Percentiles rank a stretch among this genome's conserved stretches.
Evolutionary conservation across 176 grass and related monocot species (phyloP).

Genomic region (Oryza australiensis): DNA sequence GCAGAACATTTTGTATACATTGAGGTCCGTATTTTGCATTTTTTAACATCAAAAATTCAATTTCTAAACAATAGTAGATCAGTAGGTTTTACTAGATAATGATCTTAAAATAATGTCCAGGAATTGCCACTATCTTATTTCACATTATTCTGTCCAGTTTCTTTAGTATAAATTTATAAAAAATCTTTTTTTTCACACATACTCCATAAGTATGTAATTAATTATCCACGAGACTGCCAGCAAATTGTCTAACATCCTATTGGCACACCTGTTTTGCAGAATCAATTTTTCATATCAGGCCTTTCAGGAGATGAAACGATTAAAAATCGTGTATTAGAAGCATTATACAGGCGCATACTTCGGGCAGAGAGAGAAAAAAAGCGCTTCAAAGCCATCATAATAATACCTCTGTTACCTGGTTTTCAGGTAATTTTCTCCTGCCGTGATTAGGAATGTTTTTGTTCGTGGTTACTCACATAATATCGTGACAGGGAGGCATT

Average conservation of each 20-base stretch:
- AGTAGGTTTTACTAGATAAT: conserved; percentile 14
- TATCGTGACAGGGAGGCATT: conserved; percentile 81
- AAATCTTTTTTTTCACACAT: not conserved
- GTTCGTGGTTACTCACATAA: conserved; percentile 19
- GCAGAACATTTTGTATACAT: conserved; percentile 97
- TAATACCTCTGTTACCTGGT: conserved; percentile 95
- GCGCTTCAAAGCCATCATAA: conserved; percentile 73
- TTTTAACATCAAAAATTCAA: conserved; percentile 11
- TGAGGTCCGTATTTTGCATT: conserved; percentile 52
- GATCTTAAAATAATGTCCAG: conserved; percentile 2
- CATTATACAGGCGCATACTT: conserved; percentile 83
- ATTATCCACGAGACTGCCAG: not conserved
- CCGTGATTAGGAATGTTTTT: conserved; percentile 16
- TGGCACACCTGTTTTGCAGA: conserved; percentile 51
- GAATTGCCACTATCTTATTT: conserved; percentile 24
- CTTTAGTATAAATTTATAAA: not conserved
- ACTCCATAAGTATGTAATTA: not conserved
- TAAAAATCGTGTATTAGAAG: conserved; percentile 93
- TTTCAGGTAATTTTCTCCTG: conserved; percentile 70
- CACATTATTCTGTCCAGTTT: not conserved
- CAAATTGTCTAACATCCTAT: conserved; percentile 27
- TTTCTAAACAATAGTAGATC: conserved; percentile 21
- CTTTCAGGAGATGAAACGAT: conserved; percentile 92
- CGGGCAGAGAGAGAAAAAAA: conserved; percentile 83
- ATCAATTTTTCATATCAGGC: conserved; percentile 99